These are phyloP conservation scores for Aphanomyces invadans DNA, from an alignment of 352 stramenopile genomes.

Conservation along the genomic window DNA sequence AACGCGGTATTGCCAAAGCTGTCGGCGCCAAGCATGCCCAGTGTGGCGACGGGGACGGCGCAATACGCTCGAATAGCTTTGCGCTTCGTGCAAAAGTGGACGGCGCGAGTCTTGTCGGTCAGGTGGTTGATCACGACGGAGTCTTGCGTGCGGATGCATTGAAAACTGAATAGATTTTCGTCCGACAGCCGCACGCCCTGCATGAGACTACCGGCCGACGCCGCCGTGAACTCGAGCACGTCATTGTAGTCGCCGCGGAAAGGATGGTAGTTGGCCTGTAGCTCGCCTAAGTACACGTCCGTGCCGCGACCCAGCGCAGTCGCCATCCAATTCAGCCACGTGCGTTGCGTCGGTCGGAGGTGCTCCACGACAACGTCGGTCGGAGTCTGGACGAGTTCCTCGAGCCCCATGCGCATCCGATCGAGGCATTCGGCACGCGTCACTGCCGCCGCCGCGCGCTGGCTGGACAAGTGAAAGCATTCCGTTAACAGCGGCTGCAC, in stretches of 20 bases:
- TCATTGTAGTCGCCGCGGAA: constrained; percentile 26
- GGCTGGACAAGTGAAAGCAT: constrained; percentile 28
- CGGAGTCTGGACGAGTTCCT: background rate
- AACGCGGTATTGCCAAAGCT: constrained; percentile 49
- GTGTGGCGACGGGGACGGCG: constrained; percentile 39
- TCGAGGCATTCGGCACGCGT: background rate
- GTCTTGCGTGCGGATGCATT: constrained; percentile 38
- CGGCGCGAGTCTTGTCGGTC: constrained; percentile 24
- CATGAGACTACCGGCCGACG: constrained; percentile 49
- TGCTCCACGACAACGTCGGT: background rate
- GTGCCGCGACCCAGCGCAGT: constrained; percentile 10
- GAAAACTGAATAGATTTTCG: constrained; percentile 35
- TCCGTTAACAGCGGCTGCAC: constrained; percentile 30
- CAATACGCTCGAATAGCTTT: constrained; percentile 34
- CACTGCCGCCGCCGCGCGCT: constrained; percentile 4
- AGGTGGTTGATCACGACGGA: constrained; percentile 32
- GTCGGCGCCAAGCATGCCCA: constrained; percentile 49
- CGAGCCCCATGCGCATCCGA: constrained; percentile 3
- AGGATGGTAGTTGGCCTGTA: background rate
- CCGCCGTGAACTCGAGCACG: constrained; percentile 31
- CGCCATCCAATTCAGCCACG: constrained; percentile 13
- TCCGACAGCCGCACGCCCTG: constrained; percentile 33
- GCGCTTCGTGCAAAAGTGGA: constrained; percentile 29
- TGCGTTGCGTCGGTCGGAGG: background rate
- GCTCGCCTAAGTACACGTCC: constrained; percentile 50